Conservation (phyloP, 192 early-diverging fungal species). For the Chytriomyces sp. region DNA sequence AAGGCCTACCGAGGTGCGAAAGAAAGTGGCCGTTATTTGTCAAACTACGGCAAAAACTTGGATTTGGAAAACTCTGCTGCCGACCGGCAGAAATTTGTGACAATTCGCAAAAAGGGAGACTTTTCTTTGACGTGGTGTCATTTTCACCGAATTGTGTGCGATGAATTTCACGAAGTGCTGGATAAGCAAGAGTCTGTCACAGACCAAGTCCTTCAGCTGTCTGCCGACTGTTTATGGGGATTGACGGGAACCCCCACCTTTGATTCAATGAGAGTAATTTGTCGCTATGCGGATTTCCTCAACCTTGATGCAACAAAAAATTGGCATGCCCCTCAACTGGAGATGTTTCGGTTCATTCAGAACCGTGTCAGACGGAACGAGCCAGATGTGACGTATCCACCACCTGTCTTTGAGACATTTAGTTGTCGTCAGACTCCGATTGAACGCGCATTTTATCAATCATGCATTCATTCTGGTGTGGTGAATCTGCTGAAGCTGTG, state of each 20-base stretch:
- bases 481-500: constrained; percentile 15
- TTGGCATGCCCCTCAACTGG: neutral
- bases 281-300: neutral
- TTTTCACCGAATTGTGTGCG: constrained; percentile 21
- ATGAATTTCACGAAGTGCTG: constrained; percentile 25
- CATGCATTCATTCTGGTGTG: neutral
- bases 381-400: constrained; percentile 9
- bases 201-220: neutral
- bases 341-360: constrained; percentile 10
- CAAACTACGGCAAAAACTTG: neutral
- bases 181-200: neutral
- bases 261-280: neutral
- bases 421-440: constrained; percentile 1
- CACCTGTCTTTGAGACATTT: constrained; percentile 4
- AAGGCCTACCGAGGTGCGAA: neutral
- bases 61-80: neutral
- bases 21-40: neutral
- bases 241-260: constrained; percentile 4
- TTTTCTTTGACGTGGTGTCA: constrained; percentile 17
- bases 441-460: constrained; percentile 14
- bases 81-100: neutral
- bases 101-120: neutral
- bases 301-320: neutral
- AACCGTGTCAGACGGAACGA: constrained; percentile 18
- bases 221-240: constrained; percentile 13